Base-by-base conservation (phyloP, 345 rosid genomes). In the Populus nigra region DNA sequence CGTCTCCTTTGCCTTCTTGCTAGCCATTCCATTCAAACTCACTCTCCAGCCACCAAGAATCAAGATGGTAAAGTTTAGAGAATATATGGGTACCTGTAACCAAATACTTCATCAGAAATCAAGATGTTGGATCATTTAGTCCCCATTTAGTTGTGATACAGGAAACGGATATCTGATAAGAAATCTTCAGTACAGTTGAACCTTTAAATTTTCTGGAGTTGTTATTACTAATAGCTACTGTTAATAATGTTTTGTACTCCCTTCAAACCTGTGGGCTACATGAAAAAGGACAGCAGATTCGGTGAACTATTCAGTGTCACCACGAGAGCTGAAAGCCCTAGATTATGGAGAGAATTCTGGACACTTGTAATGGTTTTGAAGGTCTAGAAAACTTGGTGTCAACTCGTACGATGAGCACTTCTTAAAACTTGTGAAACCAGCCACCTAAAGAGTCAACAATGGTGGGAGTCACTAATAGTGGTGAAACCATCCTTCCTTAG, bases 1-100 rank as follows among this genome's bases (percentile, higher is more conserved):
- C 83, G 87, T 29, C 84, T 90, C 83, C 82, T 90, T 50, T 80
- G 90, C 22, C 77, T 86, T 23, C 77, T 90, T 31, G 91, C 89
- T 3, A 85, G 89, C 81, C 77, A 85, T 59, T 85, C 84, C 49
- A 75, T 90, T 62, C 80, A 88, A 13, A 49, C 45, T 23, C 71
- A 53, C 61, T 43, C 68, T 41, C 47, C 5, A 10, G 45, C 45
- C 12, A 41, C 45, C 45, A 41, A 41, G 71, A 41, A 8, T 4
- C 27, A 20, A 7, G 66, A 62, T 23, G 2, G 29, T n/a, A 25
- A 62, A n/a, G 66, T 23, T 27, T 25, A 62, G 27, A 62, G 66
- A n/a, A 23, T n/a, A 23, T 25, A 62, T 27, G 10, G 29, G 13
- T 27, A 22, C 27, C 66, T 1, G 66, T 62, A n/a, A 8, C 33